Base-by-base conservation (phyloP, 2,329 filamentous ascomycete species). In the Botrytis hyacinthi region DNA sequence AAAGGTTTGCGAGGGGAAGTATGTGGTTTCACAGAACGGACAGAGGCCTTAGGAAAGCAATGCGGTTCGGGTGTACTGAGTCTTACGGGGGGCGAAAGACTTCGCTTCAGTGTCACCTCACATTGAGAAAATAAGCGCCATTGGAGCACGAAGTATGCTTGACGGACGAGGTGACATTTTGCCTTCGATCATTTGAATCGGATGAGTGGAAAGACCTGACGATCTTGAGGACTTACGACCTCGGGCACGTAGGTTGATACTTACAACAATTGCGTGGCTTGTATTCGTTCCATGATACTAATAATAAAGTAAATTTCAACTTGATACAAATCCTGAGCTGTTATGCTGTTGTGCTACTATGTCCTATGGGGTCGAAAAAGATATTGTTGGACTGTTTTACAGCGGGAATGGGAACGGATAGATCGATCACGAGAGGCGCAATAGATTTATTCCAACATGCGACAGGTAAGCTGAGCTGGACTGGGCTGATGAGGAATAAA, bases 381-480 rank as follows among this genome's bases (percentile, higher is more conserved):
- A 44, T 63, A 63, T 63, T 63, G 37, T 32, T 44, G 61, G n/a
- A 63, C 20, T 63, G n/a, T 63, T 44, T 22, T 63, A 40, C 61
- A 44, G 61, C 4, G 26, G 61, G 29, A 32, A 18, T 63, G 16
- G 32, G 22, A 44, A 63, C 22, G 14, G 26, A 29, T 44, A 22
- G 59, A 61, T 61, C 59, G 20, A 61, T n/a, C 26, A 63, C 22
- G 40, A 29, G 37, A 14, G 61, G 61, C 61, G 26, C 61, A 63
- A 63, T 63, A 44, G 37, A 29, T 22, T 40, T 4, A 29, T 26
- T 40, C 37, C 7, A 62, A 61, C 32, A 35, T 59, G 29, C 29
- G 18, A 16, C 18, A 59, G 18, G 16, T 32, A 14, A 22, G 57
- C 18, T 59, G 32, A 37, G 59, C 59, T 37, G 22, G 51, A 29